Evolutionary conservation across 805 yeast genomes (phyloP).

Genomic region (Myxozyma lipomycoides): DNA sequence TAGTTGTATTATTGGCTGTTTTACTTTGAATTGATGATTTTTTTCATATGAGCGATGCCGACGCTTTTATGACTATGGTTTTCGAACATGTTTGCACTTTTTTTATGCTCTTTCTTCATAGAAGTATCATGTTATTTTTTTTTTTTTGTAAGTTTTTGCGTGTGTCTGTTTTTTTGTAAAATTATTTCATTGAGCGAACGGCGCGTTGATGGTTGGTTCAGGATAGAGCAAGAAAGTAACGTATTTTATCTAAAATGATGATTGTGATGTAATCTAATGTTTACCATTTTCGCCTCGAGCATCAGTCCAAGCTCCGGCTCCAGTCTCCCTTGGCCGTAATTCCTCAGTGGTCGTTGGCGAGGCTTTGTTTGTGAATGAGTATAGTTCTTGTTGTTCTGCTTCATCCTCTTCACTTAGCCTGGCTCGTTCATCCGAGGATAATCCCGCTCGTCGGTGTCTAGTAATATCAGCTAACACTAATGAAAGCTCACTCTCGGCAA

Average conservation of each 20-base stretch:
- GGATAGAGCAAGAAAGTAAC: too few species aligned
- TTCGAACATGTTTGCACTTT: background rate
- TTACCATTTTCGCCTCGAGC: constrained; percentile 75
- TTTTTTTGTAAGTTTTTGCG: background rate
- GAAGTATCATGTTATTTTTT: background rate
- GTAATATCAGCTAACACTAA: constrained; percentile 42
- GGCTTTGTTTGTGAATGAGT: constrained; percentile 7
- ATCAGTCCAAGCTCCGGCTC: constrained; percentile 70
- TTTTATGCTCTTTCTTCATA: background rate
- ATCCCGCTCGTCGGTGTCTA: constrained; percentile 33
- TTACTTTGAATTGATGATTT: too few species aligned
- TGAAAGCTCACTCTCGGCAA: constrained; percentile 42
- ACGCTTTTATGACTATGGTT: too few species aligned
- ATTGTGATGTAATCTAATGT: background rate
- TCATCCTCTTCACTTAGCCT: constrained; percentile 40
- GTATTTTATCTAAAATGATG: too few species aligned
- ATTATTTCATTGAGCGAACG: too few species aligned
- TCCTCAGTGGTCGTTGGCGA: constrained; percentile 8
- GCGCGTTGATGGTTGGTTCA: too few species aligned
- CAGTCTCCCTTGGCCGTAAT: constrained; percentile 63
- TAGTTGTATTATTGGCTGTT: too few species aligned
- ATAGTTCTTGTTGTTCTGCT: constrained; percentile 36
- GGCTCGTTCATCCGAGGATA: constrained; percentile 41
- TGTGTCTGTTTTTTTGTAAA: background rate
- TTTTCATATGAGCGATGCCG: too few species aligned